Base-by-base conservation (phyloP, 495 filamentous ascomycete genomes). In the Aspergillus cavernicola region DNA sequence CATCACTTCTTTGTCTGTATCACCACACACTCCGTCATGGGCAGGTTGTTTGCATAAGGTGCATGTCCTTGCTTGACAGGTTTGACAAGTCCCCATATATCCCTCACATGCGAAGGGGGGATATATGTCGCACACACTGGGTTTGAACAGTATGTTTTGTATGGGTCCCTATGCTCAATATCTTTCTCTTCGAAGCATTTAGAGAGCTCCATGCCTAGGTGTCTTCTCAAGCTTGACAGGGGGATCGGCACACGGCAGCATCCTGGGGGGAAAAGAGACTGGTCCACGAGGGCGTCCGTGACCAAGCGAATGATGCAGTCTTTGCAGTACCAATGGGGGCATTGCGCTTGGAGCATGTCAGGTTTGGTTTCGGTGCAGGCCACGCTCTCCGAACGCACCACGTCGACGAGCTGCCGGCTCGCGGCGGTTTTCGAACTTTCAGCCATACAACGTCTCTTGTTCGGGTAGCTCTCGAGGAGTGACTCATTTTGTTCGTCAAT, bases 251-350 rank as follows among this genome's bases (percentile, higher is more conserved):
- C 15, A 0, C 53, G 43, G 40, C 74, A 78, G 53, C 74, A 77
- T 31, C 63, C 61, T 13, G 70, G 69, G 1, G 74, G 72, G 31
- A 67, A 74, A 3, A n/a, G n/a, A n/a, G n/a, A n/a, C n/a, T n/a
- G n/a, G n/a, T n/a, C n/a, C n/a, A n/a, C n/a, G n/a, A n/a, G n/a
- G n/a, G n/a, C n/a, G n/a, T n/a, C n/a, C n/a, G n/a, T n/a, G n/a
- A n/a, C n/a, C n/a, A n/a, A n/a, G n/a, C n/a, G n/a, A n/a, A n/a
- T n/a, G n/a, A n/a, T n/a, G n/a, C n/a, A n/a, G n/a, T n/a, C n/a
- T n/a, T n/a, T n/a, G n/a, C n/a, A n/a, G n/a, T n/a, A n/a, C n/a
- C n/a, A n/a, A n/a, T n/a, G n/a, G n/a, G n/a, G n/a, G n/a, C n/a
- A n/a, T n/a, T n/a, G n/a, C n/a, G n/a, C n/a, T n/a, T n/a, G n/a